phyloP scores from a whole-genome alignment of 208 protist genomes.

The Naegleria gruberi region DNA sequence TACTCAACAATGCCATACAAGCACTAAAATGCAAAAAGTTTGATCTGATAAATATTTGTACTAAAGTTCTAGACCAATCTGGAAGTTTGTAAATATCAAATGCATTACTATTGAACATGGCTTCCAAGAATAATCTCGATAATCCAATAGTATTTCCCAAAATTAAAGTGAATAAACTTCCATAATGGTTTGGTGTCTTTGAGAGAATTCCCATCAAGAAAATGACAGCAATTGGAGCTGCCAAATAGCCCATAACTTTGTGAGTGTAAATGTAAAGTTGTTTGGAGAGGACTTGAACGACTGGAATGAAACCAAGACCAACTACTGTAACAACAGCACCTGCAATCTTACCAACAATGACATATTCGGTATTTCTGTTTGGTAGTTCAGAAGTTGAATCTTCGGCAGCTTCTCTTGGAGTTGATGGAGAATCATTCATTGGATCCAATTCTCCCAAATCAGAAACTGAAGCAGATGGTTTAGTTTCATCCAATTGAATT shows the following conservation, averaged over 20 bases:
- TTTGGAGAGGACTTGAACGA: not conserved
- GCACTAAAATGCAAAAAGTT: conserved; percentile 7
- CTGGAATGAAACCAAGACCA: not conserved
- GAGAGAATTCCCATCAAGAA: not conserved
- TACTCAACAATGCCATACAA: not conserved
- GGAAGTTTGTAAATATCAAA: not conserved
- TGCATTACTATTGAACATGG: not conserved
- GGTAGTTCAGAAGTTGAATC: not conserved
- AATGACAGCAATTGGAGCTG: not conserved
- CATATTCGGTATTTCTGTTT: not conserved
- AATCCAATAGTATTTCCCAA: not conserved
- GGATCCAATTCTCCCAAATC: too few species aligned
- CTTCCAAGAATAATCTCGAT: not conserved
- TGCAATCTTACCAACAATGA: not conserved
- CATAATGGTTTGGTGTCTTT: not conserved
- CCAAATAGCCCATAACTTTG: not conserved
- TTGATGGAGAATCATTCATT: too few species aligned
- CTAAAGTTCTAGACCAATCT: not conserved
- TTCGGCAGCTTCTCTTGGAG: not conserved
- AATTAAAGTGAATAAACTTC: not conserved
- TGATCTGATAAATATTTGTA: not conserved
- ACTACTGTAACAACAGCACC: not conserved
- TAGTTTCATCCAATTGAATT: not conserved
- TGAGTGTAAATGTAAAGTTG: conserved; percentile 15
- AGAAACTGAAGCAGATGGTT: not conserved